Conservation (phyloP, 768 basidiomycete species). For the Gloeophyllum trabeum region DNA sequence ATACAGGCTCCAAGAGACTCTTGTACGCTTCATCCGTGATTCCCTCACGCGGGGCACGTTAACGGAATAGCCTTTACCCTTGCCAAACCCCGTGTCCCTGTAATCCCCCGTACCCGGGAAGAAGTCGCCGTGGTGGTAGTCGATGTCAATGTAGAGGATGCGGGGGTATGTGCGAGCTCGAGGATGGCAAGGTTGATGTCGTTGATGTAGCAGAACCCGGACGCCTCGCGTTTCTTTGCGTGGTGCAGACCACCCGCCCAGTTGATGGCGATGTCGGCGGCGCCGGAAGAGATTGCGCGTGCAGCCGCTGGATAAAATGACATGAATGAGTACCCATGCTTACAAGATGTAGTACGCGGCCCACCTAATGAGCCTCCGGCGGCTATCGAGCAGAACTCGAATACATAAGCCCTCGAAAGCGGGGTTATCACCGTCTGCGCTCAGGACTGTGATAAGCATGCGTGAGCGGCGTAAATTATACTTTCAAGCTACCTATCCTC, state of each 20-base stretch:
- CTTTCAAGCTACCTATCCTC: conserved; percentile 15
- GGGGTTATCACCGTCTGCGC: conserved; percentile 90
- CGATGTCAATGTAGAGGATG: conserved; percentile 95
- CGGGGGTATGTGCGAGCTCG: conserved; percentile 80
- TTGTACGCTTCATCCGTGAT: conserved; percentile 83
- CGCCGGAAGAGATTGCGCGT: conserved; percentile 64
- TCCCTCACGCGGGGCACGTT: conserved; percentile 91
- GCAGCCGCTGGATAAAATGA: conserved; percentile 46
- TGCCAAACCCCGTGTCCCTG: conserved; percentile 74
- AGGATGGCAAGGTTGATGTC: conserved; percentile 93
- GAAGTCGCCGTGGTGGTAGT: conserved; percentile 95
- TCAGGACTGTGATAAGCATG: conserved; percentile 28
- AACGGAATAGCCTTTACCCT: conserved; percentile 79
- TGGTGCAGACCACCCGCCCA: no score
- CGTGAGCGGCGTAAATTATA: neutral
- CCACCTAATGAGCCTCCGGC: conserved; percentile 92
- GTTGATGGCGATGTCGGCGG: conserved; percentile 75
- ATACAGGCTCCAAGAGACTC: conserved; percentile 85
- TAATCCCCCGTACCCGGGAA: conserved; percentile 87
- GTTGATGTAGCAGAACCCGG: no score
- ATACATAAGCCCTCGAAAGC: conserved; percentile 93
- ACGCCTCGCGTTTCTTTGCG: no score
- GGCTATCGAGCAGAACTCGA: conserved; percentile 94
- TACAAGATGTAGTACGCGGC: no score
- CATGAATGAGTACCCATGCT: neutral